These are phyloP conservation scores for Helianthus tuberosus DNA, from an alignment of 129 eudicot genomes.

Conservation along the genomic window DNA sequence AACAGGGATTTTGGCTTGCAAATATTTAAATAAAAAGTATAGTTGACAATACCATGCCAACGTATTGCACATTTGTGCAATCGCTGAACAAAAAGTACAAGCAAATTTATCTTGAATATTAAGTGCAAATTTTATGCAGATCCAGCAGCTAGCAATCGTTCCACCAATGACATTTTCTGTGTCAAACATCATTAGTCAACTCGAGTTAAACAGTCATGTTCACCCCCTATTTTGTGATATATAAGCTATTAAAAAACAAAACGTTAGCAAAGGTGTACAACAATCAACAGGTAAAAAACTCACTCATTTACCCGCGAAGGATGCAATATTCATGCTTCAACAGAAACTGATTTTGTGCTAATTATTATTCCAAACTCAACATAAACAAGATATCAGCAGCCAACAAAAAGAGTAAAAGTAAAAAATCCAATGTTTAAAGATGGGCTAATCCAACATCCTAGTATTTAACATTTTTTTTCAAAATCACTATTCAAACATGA, in stretches of 20 bases:
- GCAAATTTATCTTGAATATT: slow-evolving; percentile 74
- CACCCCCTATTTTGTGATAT: slow-evolving; percentile 90
- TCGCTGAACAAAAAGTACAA: slow-evolving; percentile 64
- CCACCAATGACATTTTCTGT: slow-evolving; percentile 93
- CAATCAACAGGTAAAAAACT: neutral
- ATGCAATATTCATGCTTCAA: slow-evolving; percentile 91
- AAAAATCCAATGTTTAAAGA: no score
- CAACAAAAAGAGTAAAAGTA: no score
- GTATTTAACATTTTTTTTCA: no score
- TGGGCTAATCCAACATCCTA: no score
- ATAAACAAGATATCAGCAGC: no score
- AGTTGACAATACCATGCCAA: slow-evolving; percentile 71
- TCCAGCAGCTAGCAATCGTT: slow-evolving; percentile 66
- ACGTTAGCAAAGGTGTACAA: neutral
- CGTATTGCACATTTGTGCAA: slow-evolving; percentile 76
- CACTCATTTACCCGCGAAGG: slow-evolving; percentile 71
- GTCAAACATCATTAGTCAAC: slow-evolving; percentile 71
- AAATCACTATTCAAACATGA: no score
- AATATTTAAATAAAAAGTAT: neutral
- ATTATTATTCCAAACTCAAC: slow-evolving; percentile 95
- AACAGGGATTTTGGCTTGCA: neutral
- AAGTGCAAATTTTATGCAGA: slow-evolving; percentile 79
- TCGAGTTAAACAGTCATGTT: slow-evolving; percentile 85
- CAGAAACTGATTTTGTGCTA: slow-evolving; percentile 72
- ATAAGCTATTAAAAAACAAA: slow-evolving; percentile 54